Evolutionary conservation across 306 rosid species (phyloP).

Genomic region (Quercus cerris): DNA sequence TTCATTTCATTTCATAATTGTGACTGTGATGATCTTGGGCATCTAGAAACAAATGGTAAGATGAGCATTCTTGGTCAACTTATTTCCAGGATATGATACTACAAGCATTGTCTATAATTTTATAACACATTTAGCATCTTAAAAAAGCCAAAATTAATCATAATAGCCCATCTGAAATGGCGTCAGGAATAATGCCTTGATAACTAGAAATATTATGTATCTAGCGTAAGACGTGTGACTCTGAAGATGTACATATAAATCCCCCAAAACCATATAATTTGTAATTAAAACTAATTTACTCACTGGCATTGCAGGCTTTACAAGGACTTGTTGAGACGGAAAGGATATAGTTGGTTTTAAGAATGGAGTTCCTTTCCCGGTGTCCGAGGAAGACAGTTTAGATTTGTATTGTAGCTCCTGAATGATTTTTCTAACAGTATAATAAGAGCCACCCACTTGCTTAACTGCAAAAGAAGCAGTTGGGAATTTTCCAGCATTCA

Average conservation of each 20-base stretch:
- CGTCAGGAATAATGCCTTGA: neutral
- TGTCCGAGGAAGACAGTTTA: conserved; percentile 23
- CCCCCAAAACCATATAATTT: neutral
- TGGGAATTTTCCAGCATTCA: conserved; percentile 65
- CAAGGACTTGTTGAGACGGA: conserved; percentile 6
- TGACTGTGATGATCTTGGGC: neutral
- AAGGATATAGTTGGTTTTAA: conserved; percentile 3
- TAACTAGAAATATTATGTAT: neutral
- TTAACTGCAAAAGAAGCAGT: neutral
- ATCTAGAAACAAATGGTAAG: neutral
- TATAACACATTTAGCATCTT: neutral
- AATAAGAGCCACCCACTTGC: conserved; percentile 64
- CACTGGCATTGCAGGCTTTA: conserved; percentile 30
- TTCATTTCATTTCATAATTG: neutral
- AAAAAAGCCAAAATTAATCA: neutral
- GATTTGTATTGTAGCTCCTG: conserved; percentile 49
- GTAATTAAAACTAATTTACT: conserved; percentile 10
- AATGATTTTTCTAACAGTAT: conserved; percentile 43
- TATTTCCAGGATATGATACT: neutral
- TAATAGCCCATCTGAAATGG: neutral
- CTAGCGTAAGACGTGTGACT: neutral
- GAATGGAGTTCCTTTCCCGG: neutral
- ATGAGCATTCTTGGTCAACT: neutral
- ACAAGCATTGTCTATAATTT: neutral
- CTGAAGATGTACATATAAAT: neutral